These are phyloP conservation scores for Dipteronia sinensis DNA, from an alignment of 345 rosid species.

Conservation along the genomic window DNA sequence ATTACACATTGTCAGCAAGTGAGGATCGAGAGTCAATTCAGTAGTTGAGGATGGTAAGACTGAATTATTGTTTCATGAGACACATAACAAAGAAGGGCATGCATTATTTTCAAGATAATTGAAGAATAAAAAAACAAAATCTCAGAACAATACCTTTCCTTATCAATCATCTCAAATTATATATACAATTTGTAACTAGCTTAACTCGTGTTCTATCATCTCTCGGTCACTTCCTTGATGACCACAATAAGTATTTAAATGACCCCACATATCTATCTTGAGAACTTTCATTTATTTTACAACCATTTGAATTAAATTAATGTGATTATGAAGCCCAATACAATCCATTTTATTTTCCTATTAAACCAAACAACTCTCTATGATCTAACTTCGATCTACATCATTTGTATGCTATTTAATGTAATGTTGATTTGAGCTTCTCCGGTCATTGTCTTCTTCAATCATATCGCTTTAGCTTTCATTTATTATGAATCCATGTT, in stretches of 20 bases:
- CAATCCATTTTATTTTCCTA: neutral
- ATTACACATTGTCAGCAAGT: too few species aligned
- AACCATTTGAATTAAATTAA: neutral
- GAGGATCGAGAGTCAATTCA: too few species aligned
- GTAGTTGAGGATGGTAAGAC: too few species aligned
- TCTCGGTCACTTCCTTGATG: too few species aligned
- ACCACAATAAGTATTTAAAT: neutral
- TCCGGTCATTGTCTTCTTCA: neutral
- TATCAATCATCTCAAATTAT: neutral
- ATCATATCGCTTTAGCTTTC: neutral
- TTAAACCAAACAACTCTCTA: neutral
- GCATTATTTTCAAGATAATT: too few species aligned
- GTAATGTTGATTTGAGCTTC: neutral
- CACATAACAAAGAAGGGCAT: neutral
- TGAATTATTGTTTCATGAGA: too few species aligned
- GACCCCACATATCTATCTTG: neutral
- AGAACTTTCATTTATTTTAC: neutral
- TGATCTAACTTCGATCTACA: neutral
- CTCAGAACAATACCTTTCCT: neutral
- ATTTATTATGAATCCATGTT: neutral
- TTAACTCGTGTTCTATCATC: too few species aligned
- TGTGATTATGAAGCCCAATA: neutral
- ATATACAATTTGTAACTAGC: neutral
- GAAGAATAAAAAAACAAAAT: too few species aligned
- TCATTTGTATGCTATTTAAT: neutral